Conservation (phyloP, 2,329 filamentous ascomycete species). For the Sporothrix inflata region DNA sequence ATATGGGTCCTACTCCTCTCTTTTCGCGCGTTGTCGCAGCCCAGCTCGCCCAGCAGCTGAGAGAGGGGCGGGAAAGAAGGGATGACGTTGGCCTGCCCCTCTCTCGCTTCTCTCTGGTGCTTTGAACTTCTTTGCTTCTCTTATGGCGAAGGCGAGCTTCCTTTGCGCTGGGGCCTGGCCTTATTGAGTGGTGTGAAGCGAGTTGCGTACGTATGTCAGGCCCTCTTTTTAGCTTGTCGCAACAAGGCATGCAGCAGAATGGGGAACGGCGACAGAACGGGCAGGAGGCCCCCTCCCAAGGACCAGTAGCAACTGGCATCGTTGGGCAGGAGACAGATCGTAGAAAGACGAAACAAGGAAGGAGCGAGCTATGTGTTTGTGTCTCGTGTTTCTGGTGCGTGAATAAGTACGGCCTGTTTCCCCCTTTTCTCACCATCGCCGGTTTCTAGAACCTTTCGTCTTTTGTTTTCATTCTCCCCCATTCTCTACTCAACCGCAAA, state of each 20-base stretch:
- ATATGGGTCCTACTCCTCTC: constrained; percentile 4
- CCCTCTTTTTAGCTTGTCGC: not conserved
- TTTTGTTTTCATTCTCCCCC: not conserved
- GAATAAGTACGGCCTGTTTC: constrained; percentile 24
- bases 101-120: not conserved
- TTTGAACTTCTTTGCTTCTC: not conserved
- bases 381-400: not conserved
- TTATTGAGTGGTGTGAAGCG: not conserved
- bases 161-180: not conserved
- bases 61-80: constrained; percentile 4
- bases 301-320: not conserved
- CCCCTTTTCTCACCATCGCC: constrained; percentile 3
- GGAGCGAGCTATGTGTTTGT: not conserved
- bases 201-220: constrained; percentile 13
- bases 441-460: not conserved
- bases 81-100: constrained; percentile 23
- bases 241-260: not conserved
- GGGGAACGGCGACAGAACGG: not conserved
- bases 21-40: not conserved
- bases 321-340: constrained; percentile 17
- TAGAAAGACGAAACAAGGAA: constrained; percentile 23
- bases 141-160: not conserved
- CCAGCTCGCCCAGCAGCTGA: not conserved
- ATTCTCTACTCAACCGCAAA: not conserved
- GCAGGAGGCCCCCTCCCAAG: not conserved